Percentiles rank a stretch among this genome's conserved stretches.
Evolutionary conservation across 345 rosid genomes (phyloP).

Genomic region (Cardiospermum halicacabum): DNA sequence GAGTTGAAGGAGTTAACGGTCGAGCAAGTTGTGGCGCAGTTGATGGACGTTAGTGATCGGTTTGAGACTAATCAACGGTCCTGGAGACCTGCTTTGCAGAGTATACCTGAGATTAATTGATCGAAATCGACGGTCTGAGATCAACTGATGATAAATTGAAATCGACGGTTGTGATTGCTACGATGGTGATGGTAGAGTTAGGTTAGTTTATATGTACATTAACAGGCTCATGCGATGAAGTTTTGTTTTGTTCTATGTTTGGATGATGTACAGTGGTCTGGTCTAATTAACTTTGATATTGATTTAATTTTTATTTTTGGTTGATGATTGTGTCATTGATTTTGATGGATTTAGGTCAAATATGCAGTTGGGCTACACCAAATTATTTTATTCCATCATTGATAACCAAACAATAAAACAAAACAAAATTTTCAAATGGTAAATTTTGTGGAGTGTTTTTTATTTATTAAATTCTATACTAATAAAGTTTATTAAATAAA

Average conservation of each 20-base stretch:
- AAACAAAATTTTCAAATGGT: too few species aligned
- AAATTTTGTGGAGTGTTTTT: too few species aligned
- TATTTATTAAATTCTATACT: too few species aligned
- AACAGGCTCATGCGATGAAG: too few species aligned
- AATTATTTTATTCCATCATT: too few species aligned
- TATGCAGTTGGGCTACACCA: too few species aligned
- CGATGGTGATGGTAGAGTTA: neutral
- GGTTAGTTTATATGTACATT: neutral
- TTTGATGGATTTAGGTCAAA: too few species aligned
- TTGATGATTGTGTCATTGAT: too few species aligned
- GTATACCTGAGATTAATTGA: conserved; percentile 50
- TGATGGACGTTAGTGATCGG: conserved; percentile 19
- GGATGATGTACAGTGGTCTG: too few species aligned
- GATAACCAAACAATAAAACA: too few species aligned
- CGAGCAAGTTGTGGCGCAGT: conserved; percentile 36
- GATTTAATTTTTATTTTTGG: neutral
- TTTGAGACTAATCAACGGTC: conserved; percentile 30
- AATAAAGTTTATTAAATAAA: too few species aligned
- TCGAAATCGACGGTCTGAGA: neutral
- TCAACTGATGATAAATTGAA: neutral
- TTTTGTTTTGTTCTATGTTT: neutral
- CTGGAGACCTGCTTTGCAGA: conserved; percentile 61
- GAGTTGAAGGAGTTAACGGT: conserved; percentile 35
- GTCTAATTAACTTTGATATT: neutral
- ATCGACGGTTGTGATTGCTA: neutral